phyloP scores from a whole-genome alignment of 208 protist species.

The Herpetomonas samuelpessoai region DNA sequence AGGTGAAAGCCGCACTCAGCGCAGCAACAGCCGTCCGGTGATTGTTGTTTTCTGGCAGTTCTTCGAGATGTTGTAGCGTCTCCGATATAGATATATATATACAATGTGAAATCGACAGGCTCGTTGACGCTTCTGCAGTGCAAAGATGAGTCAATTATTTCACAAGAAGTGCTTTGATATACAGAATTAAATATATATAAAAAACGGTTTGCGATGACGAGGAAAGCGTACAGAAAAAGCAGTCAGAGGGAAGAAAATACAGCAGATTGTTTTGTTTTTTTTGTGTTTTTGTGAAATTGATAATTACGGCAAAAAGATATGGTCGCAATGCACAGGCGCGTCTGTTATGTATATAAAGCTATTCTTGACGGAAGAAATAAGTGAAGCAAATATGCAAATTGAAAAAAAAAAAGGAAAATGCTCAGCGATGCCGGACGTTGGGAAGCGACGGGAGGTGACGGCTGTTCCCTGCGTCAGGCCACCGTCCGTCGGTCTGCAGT shows the following conservation, averaged over 20 bases:
- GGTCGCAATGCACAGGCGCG: slow-evolving; percentile 7
- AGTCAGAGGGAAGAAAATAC: neutral
- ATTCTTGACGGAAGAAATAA: slow-evolving; percentile 8
- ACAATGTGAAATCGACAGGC: slow-evolving; percentile 4
- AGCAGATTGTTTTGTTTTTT: slow-evolving; percentile 2
- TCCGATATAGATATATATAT: slow-evolving; percentile 6
- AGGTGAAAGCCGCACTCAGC: too few relatives aligned
- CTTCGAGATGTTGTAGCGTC: too few relatives aligned
- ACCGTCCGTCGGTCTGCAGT: too few relatives aligned
- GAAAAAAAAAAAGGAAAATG: slow-evolving; percentile 8
- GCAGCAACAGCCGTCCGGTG: too few relatives aligned
- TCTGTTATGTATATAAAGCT: too few relatives aligned
- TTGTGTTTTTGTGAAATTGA: slow-evolving; percentile 1
- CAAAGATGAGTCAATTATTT: neutral
- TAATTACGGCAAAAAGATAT: slow-evolving; percentile 4
- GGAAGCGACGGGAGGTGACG: too few relatives aligned
- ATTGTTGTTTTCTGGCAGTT: too few relatives aligned
- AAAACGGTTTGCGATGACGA: too few relatives aligned
- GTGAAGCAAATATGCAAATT: neutral
- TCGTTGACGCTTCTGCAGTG: too few relatives aligned
- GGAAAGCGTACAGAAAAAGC: too few relatives aligned
- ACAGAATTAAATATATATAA: slow-evolving; percentile 13
- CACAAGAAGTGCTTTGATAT: slow-evolving; percentile 1
- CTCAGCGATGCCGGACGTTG: too few relatives aligned
- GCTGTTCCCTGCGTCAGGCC: too few relatives aligned